Conservation (phyloP, 2,329 filamentous ascomycete genomes). For the Sarocladium brachiariae region DNA sequence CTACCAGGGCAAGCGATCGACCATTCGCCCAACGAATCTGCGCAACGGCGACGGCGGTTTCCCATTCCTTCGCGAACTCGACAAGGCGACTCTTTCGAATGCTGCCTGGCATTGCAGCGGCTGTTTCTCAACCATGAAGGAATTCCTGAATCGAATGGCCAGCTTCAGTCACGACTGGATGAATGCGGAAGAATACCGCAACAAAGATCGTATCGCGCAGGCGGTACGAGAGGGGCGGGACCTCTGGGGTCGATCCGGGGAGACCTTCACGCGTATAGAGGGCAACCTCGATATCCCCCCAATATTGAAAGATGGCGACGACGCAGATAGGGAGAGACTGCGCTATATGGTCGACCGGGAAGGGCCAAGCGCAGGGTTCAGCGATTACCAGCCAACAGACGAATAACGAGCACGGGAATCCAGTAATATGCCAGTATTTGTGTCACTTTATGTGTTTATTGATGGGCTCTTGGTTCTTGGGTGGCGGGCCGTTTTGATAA, state of each 20-base stretch:
- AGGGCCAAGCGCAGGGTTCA: constrained; percentile 40
- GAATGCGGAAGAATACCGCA: constrained; percentile 42
- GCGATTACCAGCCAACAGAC: constrained; percentile 31
- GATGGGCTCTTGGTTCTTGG: constrained; percentile 2
- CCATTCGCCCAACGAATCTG: constrained; percentile 47
- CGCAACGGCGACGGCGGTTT: constrained; percentile 39
- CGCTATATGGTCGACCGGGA: constrained; percentile 39
- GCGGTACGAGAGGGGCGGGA: constrained; percentile 46
- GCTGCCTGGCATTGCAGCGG: constrained; percentile 57
- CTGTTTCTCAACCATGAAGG: constrained; percentile 50
- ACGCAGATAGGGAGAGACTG: constrained; percentile 31
- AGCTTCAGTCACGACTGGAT: constrained; percentile 49
- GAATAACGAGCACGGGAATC: constrained; percentile 4
- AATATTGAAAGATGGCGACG: constrained; percentile 27
- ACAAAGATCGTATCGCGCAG: constrained; percentile 41
- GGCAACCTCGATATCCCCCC: constrained; percentile 45
- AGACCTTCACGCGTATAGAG: constrained; percentile 42
- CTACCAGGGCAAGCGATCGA: constrained; percentile 33
- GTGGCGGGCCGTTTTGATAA: constrained; percentile 1
- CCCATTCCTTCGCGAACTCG: constrained; percentile 29
- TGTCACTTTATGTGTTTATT: constrained; percentile 7
- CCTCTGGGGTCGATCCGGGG: constrained; percentile 43
- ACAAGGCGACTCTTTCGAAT: constrained; percentile 39
- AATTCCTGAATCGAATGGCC: constrained; percentile 49
- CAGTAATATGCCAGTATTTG: constrained; percentile 6